Percentiles rank a stretch among this genome's conserved stretches.
These are phyloP conservation scores for Zymoseptoria brevis DNA, from an alignment of 2,329 filamentous ascomycete species.

Conservation along the genomic window DNA sequence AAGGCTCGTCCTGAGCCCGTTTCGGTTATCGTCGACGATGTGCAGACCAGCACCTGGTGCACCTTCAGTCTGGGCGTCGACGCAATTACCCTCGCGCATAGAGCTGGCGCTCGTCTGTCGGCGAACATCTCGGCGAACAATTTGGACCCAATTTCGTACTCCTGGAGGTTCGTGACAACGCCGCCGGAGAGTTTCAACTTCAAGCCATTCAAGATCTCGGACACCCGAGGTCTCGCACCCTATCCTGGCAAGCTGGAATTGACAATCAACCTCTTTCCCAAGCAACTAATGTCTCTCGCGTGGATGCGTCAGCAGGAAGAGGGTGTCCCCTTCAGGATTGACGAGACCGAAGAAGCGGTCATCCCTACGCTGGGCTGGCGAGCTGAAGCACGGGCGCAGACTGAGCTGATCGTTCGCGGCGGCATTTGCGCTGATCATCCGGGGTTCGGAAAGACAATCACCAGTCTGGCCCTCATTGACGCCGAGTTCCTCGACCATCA, in stretches of 20 bases:
- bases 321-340: slow-evolving; percentile 39
- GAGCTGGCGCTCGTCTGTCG: background rate
- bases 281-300: slow-evolving; percentile 47
- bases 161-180: slow-evolving; percentile 23
- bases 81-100: slow-evolving; percentile 20
- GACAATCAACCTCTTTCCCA: slow-evolving; percentile 36
- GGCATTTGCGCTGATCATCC: slow-evolving; percentile 58
- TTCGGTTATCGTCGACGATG: slow-evolving; percentile 4
- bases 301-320: slow-evolving; percentile 55
- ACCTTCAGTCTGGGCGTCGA: slow-evolving; percentile 23
- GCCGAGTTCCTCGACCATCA: slow-evolving; percentile 30
- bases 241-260: slow-evolving; percentile 22
- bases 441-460: slow-evolving; percentile 60
- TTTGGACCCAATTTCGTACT: background rate
- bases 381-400: slow-evolving; percentile 46
- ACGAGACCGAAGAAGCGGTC: slow-evolving; percentile 50
- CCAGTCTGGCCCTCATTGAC: slow-evolving; percentile 50
- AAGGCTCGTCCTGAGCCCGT: slow-evolving; percentile 40
- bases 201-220: slow-evolving; percentile 16
- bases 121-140: background rate
- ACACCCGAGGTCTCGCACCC: slow-evolving; percentile 6
- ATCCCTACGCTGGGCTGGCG: slow-evolving; percentile 44
- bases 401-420: slow-evolving; percentile 41
- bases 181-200: slow-evolving; percentile 2
- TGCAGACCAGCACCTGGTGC: background rate